Conservation (phyloP, 345 rosid genomes). For the Rhodamnia rubescens region DNA sequence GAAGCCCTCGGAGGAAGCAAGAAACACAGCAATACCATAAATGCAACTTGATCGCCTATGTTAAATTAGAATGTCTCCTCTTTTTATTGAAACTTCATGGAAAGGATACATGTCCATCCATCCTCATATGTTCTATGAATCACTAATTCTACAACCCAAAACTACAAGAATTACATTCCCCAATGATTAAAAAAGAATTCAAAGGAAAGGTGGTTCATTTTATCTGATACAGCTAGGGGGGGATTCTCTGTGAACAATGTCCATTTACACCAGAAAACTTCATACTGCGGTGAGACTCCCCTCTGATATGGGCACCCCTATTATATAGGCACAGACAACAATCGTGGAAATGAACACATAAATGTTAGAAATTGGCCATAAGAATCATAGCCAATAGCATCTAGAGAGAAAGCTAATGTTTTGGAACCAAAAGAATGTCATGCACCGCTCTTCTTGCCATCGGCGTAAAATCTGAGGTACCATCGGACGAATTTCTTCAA, state of each 20-base stretch:
- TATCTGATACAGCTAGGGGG: slow-evolving; percentile 5
- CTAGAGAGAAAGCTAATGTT: slow-evolving; percentile 19
- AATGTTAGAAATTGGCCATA: slow-evolving; percentile 31
- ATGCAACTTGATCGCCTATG: not conserved
- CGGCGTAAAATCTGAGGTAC: slow-evolving; percentile 66
- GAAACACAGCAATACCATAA: not conserved
- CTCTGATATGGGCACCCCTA: not conserved
- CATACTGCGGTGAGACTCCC: slow-evolving; percentile 4
- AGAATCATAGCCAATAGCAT: slow-evolving; percentile 33
- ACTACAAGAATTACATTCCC: slow-evolving; percentile 39
- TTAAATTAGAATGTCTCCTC: not conserved
- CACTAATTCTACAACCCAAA: slow-evolving; percentile 29
- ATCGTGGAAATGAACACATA: slow-evolving; percentile 17
- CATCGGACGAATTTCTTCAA: slow-evolving; percentile 89
- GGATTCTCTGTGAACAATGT: slow-evolving; percentile 11
- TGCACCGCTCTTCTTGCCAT: slow-evolving; percentile 45
- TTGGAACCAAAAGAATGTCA: slow-evolving; percentile 19
- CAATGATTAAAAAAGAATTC: slow-evolving; percentile 3
- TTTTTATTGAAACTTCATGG: slow-evolving; percentile 28
- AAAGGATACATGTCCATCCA: slow-evolving; percentile 33
- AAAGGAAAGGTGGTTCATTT: slow-evolving; percentile 12
- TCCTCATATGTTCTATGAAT: slow-evolving; percentile 29
- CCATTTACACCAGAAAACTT: slow-evolving; percentile 27
- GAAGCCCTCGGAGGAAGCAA: not conserved
- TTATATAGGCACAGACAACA: slow-evolving; percentile 3